These are phyloP conservation scores for Ascochyta koolunga DNA, from an alignment of 2,329 filamentous ascomycete genomes.

Conservation along the genomic window DNA sequence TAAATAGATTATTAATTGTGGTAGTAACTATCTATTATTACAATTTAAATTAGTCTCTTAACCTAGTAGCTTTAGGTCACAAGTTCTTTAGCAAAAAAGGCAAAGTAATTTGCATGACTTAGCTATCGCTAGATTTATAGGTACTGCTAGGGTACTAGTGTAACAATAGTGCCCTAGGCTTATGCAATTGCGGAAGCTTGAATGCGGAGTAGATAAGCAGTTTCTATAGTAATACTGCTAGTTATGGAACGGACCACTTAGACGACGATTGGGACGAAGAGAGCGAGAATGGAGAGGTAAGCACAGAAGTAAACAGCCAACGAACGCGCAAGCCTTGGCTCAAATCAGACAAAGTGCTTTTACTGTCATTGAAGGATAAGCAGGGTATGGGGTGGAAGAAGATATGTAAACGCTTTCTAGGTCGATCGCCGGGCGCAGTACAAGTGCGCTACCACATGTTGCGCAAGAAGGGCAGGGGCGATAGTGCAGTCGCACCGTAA, in stretches of 20 bases:
- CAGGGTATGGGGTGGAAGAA: conserved; percentile 16
- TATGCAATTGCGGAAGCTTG: conserved; percentile 9
- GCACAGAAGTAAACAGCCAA: conserved; percentile 11
- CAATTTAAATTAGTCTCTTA: conserved; percentile 10
- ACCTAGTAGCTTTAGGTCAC: conserved; percentile 3
- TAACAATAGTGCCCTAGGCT: conserved; percentile 8
- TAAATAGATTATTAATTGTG: conserved; percentile 13
- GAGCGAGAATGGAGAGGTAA: conserved; percentile 12
- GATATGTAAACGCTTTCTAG: conserved; percentile 21
- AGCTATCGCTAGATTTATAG: conserved; percentile 13
- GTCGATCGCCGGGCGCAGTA: conserved; percentile 10
- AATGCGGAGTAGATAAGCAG: conserved; percentile 18
- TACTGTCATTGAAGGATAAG: conserved; percentile 20
- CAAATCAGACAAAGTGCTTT: conserved; percentile 16
- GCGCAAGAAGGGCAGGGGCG: conserved; percentile 10
- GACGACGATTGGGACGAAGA: conserved; percentile 18
- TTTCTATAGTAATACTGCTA: conserved; percentile 11
- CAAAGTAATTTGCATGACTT: conserved; percentile 1
- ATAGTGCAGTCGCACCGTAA: not conserved
- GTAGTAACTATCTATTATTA: conserved; percentile 16
- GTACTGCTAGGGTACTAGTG: conserved; percentile 16
- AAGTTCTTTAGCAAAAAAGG: conserved; percentile 14
- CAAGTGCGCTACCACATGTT: conserved; percentile 19
- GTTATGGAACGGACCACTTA: conserved; percentile 14
- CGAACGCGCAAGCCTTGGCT: conserved; percentile 12